Conservation (phyloP, 2,329 filamentous ascomycete species). For the Colletotrichum tabaci region DNA sequence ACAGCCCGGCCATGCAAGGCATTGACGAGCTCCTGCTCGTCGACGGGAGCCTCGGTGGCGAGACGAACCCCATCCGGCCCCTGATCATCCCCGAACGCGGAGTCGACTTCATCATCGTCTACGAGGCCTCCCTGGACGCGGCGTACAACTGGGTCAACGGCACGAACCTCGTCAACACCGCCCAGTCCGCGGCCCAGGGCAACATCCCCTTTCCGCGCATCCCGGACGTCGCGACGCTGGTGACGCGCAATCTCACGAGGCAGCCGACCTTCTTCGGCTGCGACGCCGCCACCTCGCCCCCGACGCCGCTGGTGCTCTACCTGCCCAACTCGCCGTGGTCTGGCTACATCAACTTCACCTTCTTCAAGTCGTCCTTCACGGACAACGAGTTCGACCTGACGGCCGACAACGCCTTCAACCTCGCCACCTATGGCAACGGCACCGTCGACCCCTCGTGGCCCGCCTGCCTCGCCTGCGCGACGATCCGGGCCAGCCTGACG, state of each 20-base stretch:
- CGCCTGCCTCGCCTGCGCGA: conserved; percentile 85
- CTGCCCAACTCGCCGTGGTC: conserved; percentile 50
- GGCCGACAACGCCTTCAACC: conserved; percentile 79
- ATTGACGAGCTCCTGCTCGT: conserved; percentile 48
- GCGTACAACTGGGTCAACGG: conserved; percentile 48
- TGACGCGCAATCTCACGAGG: conserved; percentile 46
- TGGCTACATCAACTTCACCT: conserved; percentile 48
- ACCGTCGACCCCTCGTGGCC: conserved; percentile 81
- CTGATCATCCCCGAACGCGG: conserved; percentile 48
- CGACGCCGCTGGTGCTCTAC: conserved; percentile 48
- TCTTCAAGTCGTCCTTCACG: conserved; percentile 46
- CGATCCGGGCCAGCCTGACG: conserved; percentile 78
- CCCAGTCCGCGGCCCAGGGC: conserved; percentile 44
- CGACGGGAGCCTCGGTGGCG: conserved; percentile 51
- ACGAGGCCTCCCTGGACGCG: conserved; percentile 49
- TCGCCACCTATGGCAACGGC: conserved; percentile 83
- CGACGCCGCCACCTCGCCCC: conserved; percentile 40
- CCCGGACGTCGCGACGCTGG: conserved; percentile 47
- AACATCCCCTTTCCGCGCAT: conserved; percentile 49
- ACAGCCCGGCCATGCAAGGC: conserved; percentile 47
- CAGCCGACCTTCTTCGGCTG: conserved; percentile 51
- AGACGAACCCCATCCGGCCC: conserved; percentile 49
- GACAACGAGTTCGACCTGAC: conserved; percentile 45
- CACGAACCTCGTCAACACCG: conserved; percentile 45
- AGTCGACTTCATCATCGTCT: conserved; percentile 51